Evolutionary conservation across 495 filamentous ascomycete genomes (phyloP), one percentile per base, ranked within the genome.

Genomic region (Glutinoglossum americanum): DNA sequence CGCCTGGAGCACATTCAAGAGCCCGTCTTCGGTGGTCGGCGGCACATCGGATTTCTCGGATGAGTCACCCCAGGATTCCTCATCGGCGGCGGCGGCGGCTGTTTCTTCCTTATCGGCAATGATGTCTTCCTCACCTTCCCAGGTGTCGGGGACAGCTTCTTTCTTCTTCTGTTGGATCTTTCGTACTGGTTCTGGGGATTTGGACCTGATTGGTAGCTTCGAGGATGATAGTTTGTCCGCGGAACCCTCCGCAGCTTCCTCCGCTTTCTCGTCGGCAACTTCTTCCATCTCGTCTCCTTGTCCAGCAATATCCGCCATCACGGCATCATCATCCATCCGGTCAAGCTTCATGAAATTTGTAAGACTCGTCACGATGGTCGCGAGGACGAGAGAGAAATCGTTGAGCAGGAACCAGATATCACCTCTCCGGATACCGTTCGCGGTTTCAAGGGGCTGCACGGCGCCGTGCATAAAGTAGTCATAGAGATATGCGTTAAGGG

Each of bases 401-500:
- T 80, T 81, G 6, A 84, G 65, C 1, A 72, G 51, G 61, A 78
- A 86, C 83, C 82, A 87, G 13, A 82, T 69, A 35, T 87, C 85
- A 0, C 74, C 73, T 13, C 64, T 62, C n/a, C 73, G 73, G 54
- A 89, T 74, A 3, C 69, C 64, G 60, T 88, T 87, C 3, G 75
- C 79, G 4, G 44, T 67, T 17, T 74, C 71, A 8, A 89, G 68
- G 0, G 76, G 70, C 5, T 66, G 59, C 9, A 76, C 55, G 61
- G 80, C 74, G 5, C 84, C 85, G 60, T 89, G 77, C 64, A 76
- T 80, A 75, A 75, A 86, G 66, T 87, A 89, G 62, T 88, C 83
- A 54, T 79, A 77, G 9, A 89, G 68, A 60, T 86, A 87, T 0
- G 82, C 82, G 62, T 89, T 88, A 51, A 82, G 61, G 19, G 76